Conservation (phyloP, 73 alveolate genomes). For the Tetrahymena malaccensis region DNA sequence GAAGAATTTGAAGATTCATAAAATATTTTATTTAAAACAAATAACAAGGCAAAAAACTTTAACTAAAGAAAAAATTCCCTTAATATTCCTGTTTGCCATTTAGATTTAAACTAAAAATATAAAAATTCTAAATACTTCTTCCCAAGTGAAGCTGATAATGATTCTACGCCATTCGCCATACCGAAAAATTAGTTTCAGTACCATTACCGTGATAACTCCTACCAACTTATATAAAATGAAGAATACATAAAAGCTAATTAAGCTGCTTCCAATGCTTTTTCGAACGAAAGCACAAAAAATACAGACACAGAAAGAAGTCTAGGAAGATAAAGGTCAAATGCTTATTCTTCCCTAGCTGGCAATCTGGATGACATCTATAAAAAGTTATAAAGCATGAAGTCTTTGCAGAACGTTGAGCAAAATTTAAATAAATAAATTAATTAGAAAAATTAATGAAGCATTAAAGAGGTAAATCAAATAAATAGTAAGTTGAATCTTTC, state of each 20-base stretch:
- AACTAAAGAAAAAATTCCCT: background rate
- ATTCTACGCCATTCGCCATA: background rate
- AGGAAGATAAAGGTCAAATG: background rate
- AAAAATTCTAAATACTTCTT: background rate
- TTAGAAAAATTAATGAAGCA: background rate
- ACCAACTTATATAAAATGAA: background rate
- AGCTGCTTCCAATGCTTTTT: background rate
- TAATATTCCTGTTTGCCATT: background rate
- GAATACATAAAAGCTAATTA: background rate
- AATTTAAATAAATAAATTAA: background rate
- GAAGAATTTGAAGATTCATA: background rate
- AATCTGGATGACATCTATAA: background rate
- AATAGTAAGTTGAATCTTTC: background rate
- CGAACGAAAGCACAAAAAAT: background rate
- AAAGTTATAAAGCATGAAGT: background rate
- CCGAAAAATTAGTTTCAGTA: background rate
- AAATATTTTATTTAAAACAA: background rate
- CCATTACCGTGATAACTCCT: background rate
- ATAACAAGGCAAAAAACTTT: background rate
- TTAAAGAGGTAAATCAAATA: too few relatives aligned
- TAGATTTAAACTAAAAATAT: background rate
- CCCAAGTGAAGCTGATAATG: background rate
- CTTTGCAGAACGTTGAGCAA: background rate
- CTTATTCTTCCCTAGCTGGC: background rate
- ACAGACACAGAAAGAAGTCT: background rate